Base-by-base conservation (phyloP, 169 alveolate species). In the Plasmodium gallinaceum region DNA sequence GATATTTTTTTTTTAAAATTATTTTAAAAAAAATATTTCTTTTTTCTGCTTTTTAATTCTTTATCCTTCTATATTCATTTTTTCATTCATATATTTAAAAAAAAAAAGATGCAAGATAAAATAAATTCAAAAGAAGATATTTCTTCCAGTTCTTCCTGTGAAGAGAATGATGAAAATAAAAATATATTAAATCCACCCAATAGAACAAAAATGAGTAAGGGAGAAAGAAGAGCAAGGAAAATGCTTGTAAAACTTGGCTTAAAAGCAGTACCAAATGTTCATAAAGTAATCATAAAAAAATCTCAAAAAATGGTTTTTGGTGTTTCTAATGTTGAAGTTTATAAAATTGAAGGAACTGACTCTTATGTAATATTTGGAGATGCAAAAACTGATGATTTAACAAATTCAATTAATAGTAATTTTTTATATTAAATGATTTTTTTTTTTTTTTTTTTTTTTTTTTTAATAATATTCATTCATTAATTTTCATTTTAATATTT, bases 321-420 rank as follows among this genome's bases (percentile, higher is more conserved):
- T 70, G 96, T 98, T 80, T 93, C 96, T 74, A 95, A 95, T 92
- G 99, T 99, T 7, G 99, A 98, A 58, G 99, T 98, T 37, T 95
- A 94, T 95, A 96, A 97, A 96, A 92, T 97, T 68, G 96, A 97
- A 18, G 93, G 95, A 65, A 95, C 97, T 54, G 99, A 97, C 52
- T 96, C 98, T 45, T 98, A 97, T 92, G 97, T 98, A 72, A 95
- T 98, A 71, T 97, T 98, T 95, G 99, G 99, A 45, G 99, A 97
- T 91, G 99, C 99, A 54, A 97, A 97, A 94, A 94, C 97, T 20
- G 99, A 97, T 74, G 99, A 97, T 88, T 93, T 97, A 74, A 60
- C 92, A 88, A 88, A 62, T 88, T 45, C 97, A 95, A 37, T 65
- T 88, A 57, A 78, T 78, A 78, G 89, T 78, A 78, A 78, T 62